These are phyloP conservation scores for Trichosporon sp. DNA, from an alignment of 1,284 basidiomycete genomes.

Conservation along the genomic window DNA sequence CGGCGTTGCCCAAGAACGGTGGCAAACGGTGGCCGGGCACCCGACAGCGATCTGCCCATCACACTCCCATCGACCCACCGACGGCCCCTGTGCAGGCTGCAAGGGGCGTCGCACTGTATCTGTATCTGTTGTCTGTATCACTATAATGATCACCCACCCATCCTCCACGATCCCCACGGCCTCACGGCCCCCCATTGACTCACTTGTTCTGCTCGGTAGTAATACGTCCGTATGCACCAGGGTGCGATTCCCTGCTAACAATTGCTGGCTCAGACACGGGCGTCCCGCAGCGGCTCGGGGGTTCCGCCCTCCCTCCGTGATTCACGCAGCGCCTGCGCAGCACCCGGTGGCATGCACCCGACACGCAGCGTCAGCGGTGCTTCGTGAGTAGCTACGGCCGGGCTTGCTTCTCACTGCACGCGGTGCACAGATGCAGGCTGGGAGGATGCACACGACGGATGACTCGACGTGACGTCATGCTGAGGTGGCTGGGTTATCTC, in stretches of 20 bases:
- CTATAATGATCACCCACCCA: not conserved
- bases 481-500: not conserved
- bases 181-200: not conserved
- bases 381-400: not conserved
- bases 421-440: not conserved
- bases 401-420: not conserved
- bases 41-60: not conserved
- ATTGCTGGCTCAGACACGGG: not conserved
- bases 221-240: not conserved
- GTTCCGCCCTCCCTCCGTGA: not conserved
- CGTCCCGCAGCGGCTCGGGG: not conserved
- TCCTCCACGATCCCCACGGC: not conserved
- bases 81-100: not conserved
- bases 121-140: not conserved
- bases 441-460: not conserved
- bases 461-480: constrained; percentile 2
- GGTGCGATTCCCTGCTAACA: not conserved
- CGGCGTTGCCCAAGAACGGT: not conserved
- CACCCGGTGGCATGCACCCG: too few species aligned
- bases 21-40: not conserved
- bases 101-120: not conserved
- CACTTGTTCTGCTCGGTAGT: not conserved
- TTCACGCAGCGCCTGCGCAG: not conserved
- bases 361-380: not conserved
- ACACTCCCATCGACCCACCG: not conserved